phyloP scores from a whole-genome alignment of 169 alveolate genomes.

The Condylostoma magnum region DNA sequence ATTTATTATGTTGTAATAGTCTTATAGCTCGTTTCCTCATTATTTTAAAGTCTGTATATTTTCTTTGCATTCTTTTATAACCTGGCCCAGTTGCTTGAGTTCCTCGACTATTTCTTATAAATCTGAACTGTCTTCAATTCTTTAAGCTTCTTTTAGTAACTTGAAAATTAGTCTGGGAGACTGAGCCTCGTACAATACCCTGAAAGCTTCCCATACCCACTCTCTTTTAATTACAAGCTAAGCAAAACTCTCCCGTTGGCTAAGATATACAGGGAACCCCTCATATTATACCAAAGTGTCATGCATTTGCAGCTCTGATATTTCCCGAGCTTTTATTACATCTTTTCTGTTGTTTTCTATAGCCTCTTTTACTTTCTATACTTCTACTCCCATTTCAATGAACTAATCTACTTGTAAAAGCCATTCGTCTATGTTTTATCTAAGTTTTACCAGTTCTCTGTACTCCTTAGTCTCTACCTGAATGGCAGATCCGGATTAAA shows the following conservation, averaged over 20 bases:
- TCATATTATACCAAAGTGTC: conserved; percentile 17
- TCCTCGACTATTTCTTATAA: no score
- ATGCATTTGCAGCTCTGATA: background rate
- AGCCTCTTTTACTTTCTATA: background rate
- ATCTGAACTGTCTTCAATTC: no score
- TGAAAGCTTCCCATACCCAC: conserved; percentile 26
- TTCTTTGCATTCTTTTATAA: no score
- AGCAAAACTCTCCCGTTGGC: background rate
- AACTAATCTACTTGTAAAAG: background rate
- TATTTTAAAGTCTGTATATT: no score
- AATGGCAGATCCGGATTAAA: background rate
- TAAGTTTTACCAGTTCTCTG: background rate
- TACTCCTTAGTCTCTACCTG: conserved; percentile 5
- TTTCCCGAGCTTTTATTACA: background rate
- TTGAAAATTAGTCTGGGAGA: conserved; percentile 12
- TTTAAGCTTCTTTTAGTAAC: background rate
- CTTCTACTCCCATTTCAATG: background rate
- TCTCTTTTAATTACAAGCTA: conserved; percentile 7
- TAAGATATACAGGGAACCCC: conserved; percentile 17
- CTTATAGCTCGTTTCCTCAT: no score
- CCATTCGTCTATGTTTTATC: conserved; percentile 8
- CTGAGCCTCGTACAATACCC: background rate
- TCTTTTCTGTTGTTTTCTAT: background rate
- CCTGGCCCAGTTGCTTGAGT: no score
- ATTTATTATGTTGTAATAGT: no score